Evolutionary conservation across 139 green algal species (phyloP), one percentile per base, ranked within the genome.

Genomic region (Chlorokybus atmophyticus): DNA sequence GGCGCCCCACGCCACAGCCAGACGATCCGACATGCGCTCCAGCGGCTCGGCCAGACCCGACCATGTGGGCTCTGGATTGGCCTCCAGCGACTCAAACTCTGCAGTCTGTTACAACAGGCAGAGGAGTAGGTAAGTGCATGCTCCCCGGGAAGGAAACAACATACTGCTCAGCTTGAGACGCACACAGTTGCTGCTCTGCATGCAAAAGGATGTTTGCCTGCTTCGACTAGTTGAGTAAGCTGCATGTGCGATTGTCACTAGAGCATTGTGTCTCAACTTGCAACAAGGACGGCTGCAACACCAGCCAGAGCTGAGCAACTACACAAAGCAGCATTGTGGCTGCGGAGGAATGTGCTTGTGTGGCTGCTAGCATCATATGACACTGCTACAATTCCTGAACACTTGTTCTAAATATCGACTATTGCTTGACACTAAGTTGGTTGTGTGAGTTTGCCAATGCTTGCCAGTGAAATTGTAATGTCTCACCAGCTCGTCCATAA

Each of bases 1-100:
- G 23, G 85, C 77, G 62, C 87, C 84, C 89, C 89, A 97, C 4
- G 81, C 74, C 23, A 83, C 64, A 38, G 71, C 62, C 39, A 94
- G 76, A 6, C 72, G 70, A 74, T 95, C 89, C 0, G 51, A 59
- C 5, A 97, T 77, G 24, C 71, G 66, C 71, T 97, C 89, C 41
- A 95, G 60, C 0, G 89, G 86, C 56, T 87, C 71, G 50, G 93
- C 81, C 27, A 97, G 72, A 0, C 55, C 74, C 26, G 75, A 44
- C 85, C 88, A 96, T 4, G 66, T 82, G 2, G 79, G 70, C 44
- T 66, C 2, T 7, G 85, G 70, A 21, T 31, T 51, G 2, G 50
- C 50, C 61, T 94, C 85, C 24, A 93, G 66, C 17, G 49, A 32
- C 39, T 87, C 84, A 3, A 96, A 71, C 50, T 88, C 72, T 1